Evolutionary conservation across 768 basidiomycete species (phyloP).

Genomic region (Royoungia palumana): DNA sequence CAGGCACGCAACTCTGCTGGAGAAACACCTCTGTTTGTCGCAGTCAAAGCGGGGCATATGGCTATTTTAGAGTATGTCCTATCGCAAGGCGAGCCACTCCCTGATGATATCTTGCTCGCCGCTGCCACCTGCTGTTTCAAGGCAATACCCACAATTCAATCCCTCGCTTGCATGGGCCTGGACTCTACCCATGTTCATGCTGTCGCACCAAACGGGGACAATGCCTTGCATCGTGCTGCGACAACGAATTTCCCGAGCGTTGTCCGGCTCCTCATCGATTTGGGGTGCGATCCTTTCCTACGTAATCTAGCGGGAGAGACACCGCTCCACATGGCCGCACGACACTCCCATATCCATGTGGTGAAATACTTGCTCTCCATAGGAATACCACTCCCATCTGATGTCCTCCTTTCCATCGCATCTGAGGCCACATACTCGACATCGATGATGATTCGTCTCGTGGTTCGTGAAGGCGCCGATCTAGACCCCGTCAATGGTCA

Average conservation of each 20-base stretch:
- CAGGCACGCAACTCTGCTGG: neutral
- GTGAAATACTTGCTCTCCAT: neutral
- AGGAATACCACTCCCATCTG: neutral
- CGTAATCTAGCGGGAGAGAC: neutral
- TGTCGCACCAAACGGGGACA: no score
- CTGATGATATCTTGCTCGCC: no score
- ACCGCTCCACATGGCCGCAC: neutral
- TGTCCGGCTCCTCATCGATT: no score
- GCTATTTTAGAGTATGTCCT: conserved; percentile 2
- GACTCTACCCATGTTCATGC: no score
- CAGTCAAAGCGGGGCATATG: neutral
- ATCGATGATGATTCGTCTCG: neutral
- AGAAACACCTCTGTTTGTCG: neutral
- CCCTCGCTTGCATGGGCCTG: no score
- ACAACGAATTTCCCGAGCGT: neutral
- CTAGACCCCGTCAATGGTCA: neutral
- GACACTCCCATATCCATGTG: neutral
- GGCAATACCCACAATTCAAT: no score
- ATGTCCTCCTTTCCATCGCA: neutral
- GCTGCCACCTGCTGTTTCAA: no score
- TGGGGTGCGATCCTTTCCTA: neutral
- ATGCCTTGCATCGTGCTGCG: no score
- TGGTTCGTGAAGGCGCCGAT: neutral
- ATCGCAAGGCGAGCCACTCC: no score
- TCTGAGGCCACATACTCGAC: neutral